Evolutionary conservation across 257 asterid species (phyloP), one percentile per base, ranked within the genome.

Genomic region (Haberlea rhodopensis): DNA sequence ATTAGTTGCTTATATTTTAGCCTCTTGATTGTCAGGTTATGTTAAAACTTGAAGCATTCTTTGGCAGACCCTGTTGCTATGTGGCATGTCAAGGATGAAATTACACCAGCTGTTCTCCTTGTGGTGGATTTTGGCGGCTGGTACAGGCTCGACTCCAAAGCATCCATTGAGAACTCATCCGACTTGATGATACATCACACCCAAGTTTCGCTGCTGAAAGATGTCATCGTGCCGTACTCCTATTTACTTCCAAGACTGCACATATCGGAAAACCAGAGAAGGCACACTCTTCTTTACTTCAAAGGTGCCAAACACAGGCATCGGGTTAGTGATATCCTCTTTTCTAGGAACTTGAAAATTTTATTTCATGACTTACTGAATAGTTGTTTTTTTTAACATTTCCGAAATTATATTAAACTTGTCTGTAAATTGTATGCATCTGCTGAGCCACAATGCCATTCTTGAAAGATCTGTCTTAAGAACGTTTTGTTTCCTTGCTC

Each of bases 21-120:
- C 76, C 78, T 86, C 77, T 88, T 85, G 79, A 78, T 73, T 83
- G 92, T 76, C 96, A 88, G 95, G 96, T 79, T 85, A 64, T 84
- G 79, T 83, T 88, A 88, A 83, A 88, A 79, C 82, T 86, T 91
- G 96, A 86, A 88, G 95, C 91, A 75, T 86, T 89, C 82, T 88
- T 86, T 91, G 98, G 94, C 98, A 91, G 96, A 91, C 95, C 98
- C 98, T 69, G 92, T 89, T 75, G 90, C 98, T 27, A 81, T 91
- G 96, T 89, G 90, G 91, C 98, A 91, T 68, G 79, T 91, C 62
- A 89, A 79, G 74, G 95, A 82, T 3, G 95, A 91, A 77, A 82
- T 89, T 19, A 82, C 96, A 72, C 95, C 96, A 23, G 92, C 95
- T 19, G 29, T 91, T 65, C 95, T 91, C 67, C 90, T 91, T 5